Conservation (phyloP, 306 rosid genomes). For the Ormosia semicastrata region DNA sequence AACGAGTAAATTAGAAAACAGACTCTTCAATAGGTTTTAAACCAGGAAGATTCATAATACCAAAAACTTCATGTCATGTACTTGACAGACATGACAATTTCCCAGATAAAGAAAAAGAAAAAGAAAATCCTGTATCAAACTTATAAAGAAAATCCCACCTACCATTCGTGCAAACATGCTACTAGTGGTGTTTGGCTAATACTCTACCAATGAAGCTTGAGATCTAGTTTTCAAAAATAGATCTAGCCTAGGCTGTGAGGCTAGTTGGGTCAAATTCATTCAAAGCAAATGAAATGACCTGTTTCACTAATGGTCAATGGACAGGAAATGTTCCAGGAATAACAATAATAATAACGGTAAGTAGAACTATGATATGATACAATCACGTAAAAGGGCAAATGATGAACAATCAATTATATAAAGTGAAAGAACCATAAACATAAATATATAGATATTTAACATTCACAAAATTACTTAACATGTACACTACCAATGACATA, state of each 20-base stretch:
- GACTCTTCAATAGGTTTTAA: constrained; percentile 3
- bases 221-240: not conserved
- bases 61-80: not conserved
- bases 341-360: not conserved
- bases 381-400: not conserved
- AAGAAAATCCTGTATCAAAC: not conserved
- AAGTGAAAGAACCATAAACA: not conserved
- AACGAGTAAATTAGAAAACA: not conserved
- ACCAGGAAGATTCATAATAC: not conserved
- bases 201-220: not conserved
- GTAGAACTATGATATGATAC: not conserved
- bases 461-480: not conserved
- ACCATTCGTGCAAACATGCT: not conserved
- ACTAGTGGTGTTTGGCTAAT: not conserved
- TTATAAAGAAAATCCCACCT: not conserved
- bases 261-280: not conserved
- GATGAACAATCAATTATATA: not conserved
- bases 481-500: constrained; percentile 20
- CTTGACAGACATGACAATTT: not conserved
- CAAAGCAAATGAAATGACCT: not conserved
- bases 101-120: not conserved
- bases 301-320: constrained; percentile 19
- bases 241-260: not conserved
- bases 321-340: not conserved
- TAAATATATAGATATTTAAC: not conserved